Conservation (phyloP, 2,329 filamentous ascomycete genomes). For the Tympanopsis confertula region DNA sequence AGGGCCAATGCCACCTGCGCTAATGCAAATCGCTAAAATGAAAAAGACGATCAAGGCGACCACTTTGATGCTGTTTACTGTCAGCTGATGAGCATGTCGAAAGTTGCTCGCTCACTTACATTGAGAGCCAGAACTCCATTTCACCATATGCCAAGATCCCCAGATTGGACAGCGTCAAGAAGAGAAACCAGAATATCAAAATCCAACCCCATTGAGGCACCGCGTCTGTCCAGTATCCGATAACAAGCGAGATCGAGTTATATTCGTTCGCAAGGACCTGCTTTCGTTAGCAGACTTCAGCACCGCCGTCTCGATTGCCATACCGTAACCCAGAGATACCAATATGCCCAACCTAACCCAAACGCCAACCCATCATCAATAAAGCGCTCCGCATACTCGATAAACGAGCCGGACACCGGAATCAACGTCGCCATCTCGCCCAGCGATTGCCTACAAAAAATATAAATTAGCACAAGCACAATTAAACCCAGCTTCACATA, state of each 20-base stretch:
- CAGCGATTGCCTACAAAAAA: constrained; percentile 36
- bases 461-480: too few species aligned
- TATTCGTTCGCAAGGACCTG: constrained; percentile 65
- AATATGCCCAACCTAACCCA: constrained; percentile 74
- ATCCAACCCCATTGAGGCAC: constrained; percentile 64
- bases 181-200: constrained; percentile 59
- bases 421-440: constrained; percentile 70
- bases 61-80: constrained; percentile 29
- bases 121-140: constrained; percentile 68
- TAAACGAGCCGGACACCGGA: constrained; percentile 67
- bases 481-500: too few species aligned
- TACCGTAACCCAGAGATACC: constrained; percentile 56
- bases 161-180: constrained; percentile 59
- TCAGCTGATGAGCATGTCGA: too few species aligned
- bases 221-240: constrained; percentile 58
- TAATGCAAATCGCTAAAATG: constrained; percentile 47
- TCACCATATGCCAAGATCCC: constrained; percentile 66
- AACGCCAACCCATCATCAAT: constrained; percentile 64
- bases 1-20: constrained; percentile 41
- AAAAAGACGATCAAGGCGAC: constrained; percentile 29
- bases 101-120: too few species aligned
- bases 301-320: too few species aligned
- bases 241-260: constrained; percentile 61
- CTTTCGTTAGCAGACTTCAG: too few species aligned
- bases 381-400: constrained; percentile 65